Evolutionary conservation across 805 yeast genomes (phyloP), one percentile per base, ranked within the genome.

Genomic region (Kluyveromyces dobzhanskii): DNA sequence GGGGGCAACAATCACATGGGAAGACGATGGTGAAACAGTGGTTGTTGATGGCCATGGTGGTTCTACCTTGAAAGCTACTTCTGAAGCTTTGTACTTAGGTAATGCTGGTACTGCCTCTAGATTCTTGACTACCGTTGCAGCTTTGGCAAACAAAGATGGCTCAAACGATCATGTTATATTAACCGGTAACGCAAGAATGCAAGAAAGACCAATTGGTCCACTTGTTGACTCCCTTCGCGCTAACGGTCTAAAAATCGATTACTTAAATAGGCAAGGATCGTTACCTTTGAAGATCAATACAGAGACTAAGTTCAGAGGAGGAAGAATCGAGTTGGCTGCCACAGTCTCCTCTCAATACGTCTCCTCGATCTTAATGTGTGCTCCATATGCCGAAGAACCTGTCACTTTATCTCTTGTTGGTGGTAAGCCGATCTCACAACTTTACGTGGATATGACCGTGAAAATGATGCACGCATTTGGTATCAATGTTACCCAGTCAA

Each of bases 51-150:
- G 90, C 38, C 88, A 88, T 46, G 92, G 92, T 43, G 97, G 97
- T 41, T 67, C 71, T 12, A 65, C 76, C 23, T 61, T 85, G 45
- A 52, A 67, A 23, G 80, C 94, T 3, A 73, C 80, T 36, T 63
- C 66, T 13, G 76, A 78, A 38, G 82, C 78, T 45, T 67, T 92
- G 41, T 92, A 86, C 62, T 70, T 92, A 45, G 98, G 98, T 42
- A 92, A 92, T 56, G 97, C 98, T 1, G 98, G 98, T 48, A 92
- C 98, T 32, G 97, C 98, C 3, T 85, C 97, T 4, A 75, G 98
- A 54, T 92, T 92, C 61, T 72, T 92, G 56, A 85, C 97, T 2
- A 76, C 96, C 2, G 90, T 92, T 21, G 95, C 95, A 14, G 74
- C 95, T n/a, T 67, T 88, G 44, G 94, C 84, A 4, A 68, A 73